Base-by-base conservation (phyloP, 2,329 filamentous ascomycete genomes). In the Diaporthe vexans region DNA sequence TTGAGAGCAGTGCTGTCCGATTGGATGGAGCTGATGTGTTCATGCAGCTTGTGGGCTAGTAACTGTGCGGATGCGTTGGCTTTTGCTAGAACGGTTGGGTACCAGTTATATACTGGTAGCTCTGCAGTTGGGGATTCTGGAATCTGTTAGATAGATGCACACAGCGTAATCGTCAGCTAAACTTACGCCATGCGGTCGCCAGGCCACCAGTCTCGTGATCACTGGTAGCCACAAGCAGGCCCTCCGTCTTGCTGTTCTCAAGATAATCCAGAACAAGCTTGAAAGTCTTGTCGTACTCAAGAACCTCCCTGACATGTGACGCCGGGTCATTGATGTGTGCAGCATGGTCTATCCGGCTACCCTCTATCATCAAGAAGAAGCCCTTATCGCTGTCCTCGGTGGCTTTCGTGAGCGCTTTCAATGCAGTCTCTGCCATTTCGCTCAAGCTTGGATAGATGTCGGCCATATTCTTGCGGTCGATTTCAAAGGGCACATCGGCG, bases 351-450 rank as follows among this genome's bases (percentile, higher is more conserved):
- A 99, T 98, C 56, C 97, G 90, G 79, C 94, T 97, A 6, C 95
- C 97, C 84, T 99, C 97, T 76, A 99, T 97, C 96, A 99, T 98
- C 79, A 99, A 87, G 85, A 99, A 99, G 87, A 98, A 99, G 6
- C 97, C 97, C 83, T 97, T 92, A 56, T 98, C 95, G 76, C 91
- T 95, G 80, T 95, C 88, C 80, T 90, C 88, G 0, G 97, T 98
- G 0, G 95, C 97, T 74, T 92, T 91, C 76, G 93, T 93, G 33
- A 99, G 89, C 1, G 94, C 92, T 19, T 89, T 91, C 76, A 99
- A 87, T 1, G 97, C 96, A 21, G 94, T 94, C 78, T 89, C 88
- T 11, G 96, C 91, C 95, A 98, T 98, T 84, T 98, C 95, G 81
- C 94, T 94, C 54, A 99, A 87, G 21, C 94, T 96, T 4, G 97